Base-by-base conservation (phyloP, 2,329 filamentous ascomycete species). In the Diaporthe amygdali region DNA sequence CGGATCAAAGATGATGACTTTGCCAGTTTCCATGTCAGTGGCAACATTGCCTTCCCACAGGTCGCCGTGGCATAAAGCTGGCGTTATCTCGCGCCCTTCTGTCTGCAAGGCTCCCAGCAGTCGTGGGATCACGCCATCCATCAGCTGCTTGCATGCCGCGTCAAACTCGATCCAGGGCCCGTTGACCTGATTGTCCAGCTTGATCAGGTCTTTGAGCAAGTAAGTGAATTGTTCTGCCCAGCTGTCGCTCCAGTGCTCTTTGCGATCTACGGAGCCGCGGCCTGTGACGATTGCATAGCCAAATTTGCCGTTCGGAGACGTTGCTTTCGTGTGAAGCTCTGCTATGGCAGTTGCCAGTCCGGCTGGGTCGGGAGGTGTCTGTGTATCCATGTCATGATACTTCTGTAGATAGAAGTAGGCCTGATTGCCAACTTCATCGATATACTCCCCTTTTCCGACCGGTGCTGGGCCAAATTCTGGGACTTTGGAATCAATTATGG, bases 21-120 rank as follows among this genome's bases (percentile, higher is more conserved):
- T 61, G 0, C 66, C 66, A 7, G 66, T 69, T 1, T 51, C 46
- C 39, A 69, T 61, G 15, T 69, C 66, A 1, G 66, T 69, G 3
- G 66, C 66, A n/a, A 61, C 52, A 7, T 68, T 68, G 8, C 54
- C 51, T n/a, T 68, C 66, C 66, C 66, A 68, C 20, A 68, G 22
- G 39, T 68, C 52, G n/a, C 66, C 66, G 14, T 68, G 66, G 15
- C 37, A 30, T 17, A 68, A 2, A 0, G 2, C 5, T 9, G 51
- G 51, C 14, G 15, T 10, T 6, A 68, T 68, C 8, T 17, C 6
- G 9, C 66, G 47, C n/a, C 66, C 66, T 32, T 55, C 66, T 14
- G 66, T 14, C 32, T 68, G 49, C 32, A 68, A 3, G 7, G 32
- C 49, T 9, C 52, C 66, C 34, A 68, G 22, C 6, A 68, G 52